Percentiles rank a stretch among this genome's conserved stretches.
Evolutionary conservation across 768 basidiomycete genomes (phyloP).

Genomic region (Paxillus involutus): DNA sequence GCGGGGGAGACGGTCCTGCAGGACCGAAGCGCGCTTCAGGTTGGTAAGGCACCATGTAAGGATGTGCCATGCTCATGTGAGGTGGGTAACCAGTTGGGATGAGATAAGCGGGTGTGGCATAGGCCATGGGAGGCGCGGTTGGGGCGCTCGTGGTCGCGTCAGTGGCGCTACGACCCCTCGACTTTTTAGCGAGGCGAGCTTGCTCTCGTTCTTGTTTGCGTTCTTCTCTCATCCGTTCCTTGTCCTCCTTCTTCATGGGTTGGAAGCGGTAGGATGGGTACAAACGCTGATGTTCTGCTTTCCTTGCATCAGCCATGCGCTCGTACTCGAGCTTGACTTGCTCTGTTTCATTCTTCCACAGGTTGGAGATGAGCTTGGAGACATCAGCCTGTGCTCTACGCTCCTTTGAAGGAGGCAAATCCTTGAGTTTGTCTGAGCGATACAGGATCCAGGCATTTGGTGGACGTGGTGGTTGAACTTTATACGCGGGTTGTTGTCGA

Average conservation of each 20-base stretch:
- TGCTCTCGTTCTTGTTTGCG: conserved; percentile 42
- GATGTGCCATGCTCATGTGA: conserved; percentile 12
- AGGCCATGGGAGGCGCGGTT: conserved; percentile 1
- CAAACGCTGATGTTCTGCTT: conserved; percentile 47
- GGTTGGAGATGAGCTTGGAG: conserved; percentile 57
- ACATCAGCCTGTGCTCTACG: conserved; percentile 57
- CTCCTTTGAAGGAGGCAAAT: conserved; percentile 37
- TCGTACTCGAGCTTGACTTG: conserved; percentile 52
- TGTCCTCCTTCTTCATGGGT: conserved; percentile 55
- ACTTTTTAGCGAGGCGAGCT: conserved; percentile 24
- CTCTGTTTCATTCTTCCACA: conserved; percentile 62
- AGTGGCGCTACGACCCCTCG: conserved; percentile 21
- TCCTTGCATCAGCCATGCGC: conserved; percentile 49
- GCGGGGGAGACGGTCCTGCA: conserved; percentile 51
- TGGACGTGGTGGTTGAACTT: conserved; percentile 56
- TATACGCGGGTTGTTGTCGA: conserved; percentile 9
- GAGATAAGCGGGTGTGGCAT: not conserved
- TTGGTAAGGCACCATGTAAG: conserved; percentile 23
- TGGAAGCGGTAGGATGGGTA: conserved; percentile 61
- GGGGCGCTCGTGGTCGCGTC: conserved; percentile 5
- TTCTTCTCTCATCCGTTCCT: conserved; percentile 39
- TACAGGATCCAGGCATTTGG: conserved; percentile 86
- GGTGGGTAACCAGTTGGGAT: conserved; percentile 5
- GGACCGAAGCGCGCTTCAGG: conserved; percentile 30
- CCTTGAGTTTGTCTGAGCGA: conserved; percentile 56